phyloP scores from a whole-genome alignment of 2,329 filamentous ascomycete genomes.

The Aspergillus floridensis region DNA sequence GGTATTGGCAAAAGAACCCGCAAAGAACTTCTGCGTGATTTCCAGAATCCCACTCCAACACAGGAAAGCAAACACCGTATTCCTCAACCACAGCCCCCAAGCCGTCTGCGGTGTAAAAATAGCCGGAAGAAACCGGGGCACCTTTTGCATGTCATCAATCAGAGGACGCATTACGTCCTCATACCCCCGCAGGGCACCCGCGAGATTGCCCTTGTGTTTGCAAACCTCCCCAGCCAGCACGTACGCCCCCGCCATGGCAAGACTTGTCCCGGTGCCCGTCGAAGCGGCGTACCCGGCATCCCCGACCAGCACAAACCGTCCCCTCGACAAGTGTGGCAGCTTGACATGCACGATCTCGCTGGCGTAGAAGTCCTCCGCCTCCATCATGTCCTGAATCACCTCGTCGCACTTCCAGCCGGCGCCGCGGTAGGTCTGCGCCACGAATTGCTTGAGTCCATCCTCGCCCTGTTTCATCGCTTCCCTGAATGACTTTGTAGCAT shows the following conservation, averaged over 20 bases:
- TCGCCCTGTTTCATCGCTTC: background rate
- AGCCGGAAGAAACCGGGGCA: background rate
- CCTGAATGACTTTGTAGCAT: background rate
- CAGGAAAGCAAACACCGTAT: background rate
- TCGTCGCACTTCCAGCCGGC: slow-evolving; percentile 1
- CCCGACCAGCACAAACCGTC: slow-evolving; percentile 2
- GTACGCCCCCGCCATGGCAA: background rate
- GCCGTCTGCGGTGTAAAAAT: background rate
- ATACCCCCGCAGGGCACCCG: background rate
- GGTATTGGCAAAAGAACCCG: background rate
- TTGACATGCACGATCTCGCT: background rate
- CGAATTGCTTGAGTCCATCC: background rate
- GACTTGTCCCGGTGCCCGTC: background rate
- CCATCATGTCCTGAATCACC: background rate
- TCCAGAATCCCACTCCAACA: background rate
- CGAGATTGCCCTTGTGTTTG: background rate
- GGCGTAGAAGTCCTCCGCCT: background rate
- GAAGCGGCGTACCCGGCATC: slow-evolving; percentile 1
- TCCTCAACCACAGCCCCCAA: background rate
- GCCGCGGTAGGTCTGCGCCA: background rate
- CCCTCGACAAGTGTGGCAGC: background rate
- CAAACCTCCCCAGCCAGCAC: background rate
- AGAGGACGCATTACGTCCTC: background rate
- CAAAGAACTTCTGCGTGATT: background rate
- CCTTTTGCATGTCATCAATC: background rate